Base-by-base conservation (phyloP, 2,329 filamentous ascomycete genomes). In the Chaetothyriales sp. region DNA sequence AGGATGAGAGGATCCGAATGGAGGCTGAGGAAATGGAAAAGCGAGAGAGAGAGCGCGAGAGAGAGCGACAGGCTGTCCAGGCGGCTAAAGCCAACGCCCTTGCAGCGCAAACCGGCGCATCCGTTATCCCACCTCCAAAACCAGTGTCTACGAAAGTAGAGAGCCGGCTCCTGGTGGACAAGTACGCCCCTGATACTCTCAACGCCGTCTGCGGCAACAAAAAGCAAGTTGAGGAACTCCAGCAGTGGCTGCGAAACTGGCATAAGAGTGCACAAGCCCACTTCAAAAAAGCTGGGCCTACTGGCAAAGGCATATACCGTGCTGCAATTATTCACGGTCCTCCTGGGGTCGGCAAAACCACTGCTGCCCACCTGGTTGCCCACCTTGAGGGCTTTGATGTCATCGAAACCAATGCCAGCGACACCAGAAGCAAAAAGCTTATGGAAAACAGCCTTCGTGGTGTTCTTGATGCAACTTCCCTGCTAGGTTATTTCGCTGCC, bases 141-240 rank as follows among this genome's bases (percentile, higher is more conserved):
- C 60, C 65, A 1, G 65, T 67, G 51, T 56, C 62, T 19, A 62
- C 72, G 0, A 67, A 66, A 49, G 65, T 73, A 39, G 74, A 80
- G 49, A 76, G 79, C 53, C 81, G 86, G 58, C 73, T 98, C 1
- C 94, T 92, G 84, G 98, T 92, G 1, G 85, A 83, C 44, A 96
- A 95, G 61, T 96, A 98, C 67, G 92, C 92, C 0, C 92, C 92
- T 2, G 85, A 84, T 1, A 77, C 83, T 50, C 73, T 93, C 44
- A 83, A 70, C 52, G 89, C 95, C 64, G 95, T 98, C 46, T 96
- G 90, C 65, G 92, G 92, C 56, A 98, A 98, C 69, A 96, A 96
- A 66, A 75, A 71, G 1, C 79, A 83, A 26, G 90, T 98, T 1
- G 89, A 96, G 63, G 93, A 84, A 64, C 82, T 98, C 9, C 86